These are phyloP conservation scores for Physcomitrellopsis africana DNA, from an alignment of 225 moss, liverwort and hornwort genomes.

Conservation along the genomic window DNA sequence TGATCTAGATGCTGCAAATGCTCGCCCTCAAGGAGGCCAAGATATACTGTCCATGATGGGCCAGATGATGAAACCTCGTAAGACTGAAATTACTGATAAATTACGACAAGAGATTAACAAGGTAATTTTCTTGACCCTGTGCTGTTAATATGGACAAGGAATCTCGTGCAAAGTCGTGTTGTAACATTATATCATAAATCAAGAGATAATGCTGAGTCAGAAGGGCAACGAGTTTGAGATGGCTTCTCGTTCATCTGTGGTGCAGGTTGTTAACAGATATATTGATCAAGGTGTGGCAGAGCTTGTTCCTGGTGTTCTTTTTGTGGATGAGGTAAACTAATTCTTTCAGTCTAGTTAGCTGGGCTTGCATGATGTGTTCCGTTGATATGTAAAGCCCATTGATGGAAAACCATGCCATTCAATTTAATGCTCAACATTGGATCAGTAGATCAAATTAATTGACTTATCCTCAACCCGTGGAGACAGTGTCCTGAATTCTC, in stretches of 20 bases:
- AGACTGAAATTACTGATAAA: slow-evolving; percentile 98
- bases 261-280: slow-evolving; percentile 93
- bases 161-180: slow-evolving; percentile 7
- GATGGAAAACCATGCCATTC: too few relatives aligned
- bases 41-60: slow-evolving; percentile 99
- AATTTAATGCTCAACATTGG: too few relatives aligned
- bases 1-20: slow-evolving; percentile 95
- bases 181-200: neutral
- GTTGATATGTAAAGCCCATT: too few relatives aligned
- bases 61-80: slow-evolving; percentile 99
- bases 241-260: slow-evolving; percentile 24
- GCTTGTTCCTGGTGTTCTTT: slow-evolving; percentile 95
- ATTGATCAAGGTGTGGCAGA: slow-evolving; percentile 99
- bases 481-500: too few relatives aligned
- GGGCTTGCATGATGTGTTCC: neutral
- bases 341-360: neutral
- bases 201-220: slow-evolving; percentile 19
- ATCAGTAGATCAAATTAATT: too few relatives aligned
- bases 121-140: slow-evolving; percentile 36
- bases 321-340: slow-evolving; percentile 72
- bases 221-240: neutral
- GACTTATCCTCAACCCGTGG: too few relatives aligned
- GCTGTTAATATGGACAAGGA: neutral
- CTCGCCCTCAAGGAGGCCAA: slow-evolving; percentile 97
- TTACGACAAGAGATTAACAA: slow-evolving; percentile 88